Base-by-base conservation (phyloP, 2,329 filamentous ascomycete genomes). In the Orbilia ellipsospora region DNA sequence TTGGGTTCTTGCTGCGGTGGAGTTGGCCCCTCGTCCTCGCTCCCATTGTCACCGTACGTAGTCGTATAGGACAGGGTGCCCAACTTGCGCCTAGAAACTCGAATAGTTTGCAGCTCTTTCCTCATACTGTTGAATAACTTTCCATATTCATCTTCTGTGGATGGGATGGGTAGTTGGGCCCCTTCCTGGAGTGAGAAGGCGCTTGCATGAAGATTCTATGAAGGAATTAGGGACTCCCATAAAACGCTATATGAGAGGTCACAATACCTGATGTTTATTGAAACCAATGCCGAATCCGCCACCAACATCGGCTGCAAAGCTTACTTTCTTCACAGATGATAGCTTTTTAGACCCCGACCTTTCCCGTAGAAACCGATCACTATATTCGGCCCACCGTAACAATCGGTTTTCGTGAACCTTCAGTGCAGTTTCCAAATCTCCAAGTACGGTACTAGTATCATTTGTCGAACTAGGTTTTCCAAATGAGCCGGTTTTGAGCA, bases 401-500 rank as follows among this genome's bases (percentile, higher is more conserved):
- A 75, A 20, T 36, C 72, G 57, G 15, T 55, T 55, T 31, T 75
- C 59, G 26, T 75, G 72, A 15, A 45, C 26, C 54, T 61, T 75
- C n/a, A 75, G n/a, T 7, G 72, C 42, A 10, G 60, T 75, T 60
- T 80, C 79, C 44, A 80, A 65, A 15, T 67, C 73, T 60, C 72
- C 65, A 6, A 80, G 57, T 16, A 72, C 73, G 13, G 72, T 64
- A 16, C 3, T 16, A 26, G 48, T 64, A 3, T 48, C 67, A 54
- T 57, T 56, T 1, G n/a, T 44, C 10, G 75, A 59, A 26, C 40
- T 16, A 31, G 59, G 12, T 36, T 69, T 75, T 28, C 31, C 54
- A 10, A 78, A 78, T 5, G 77, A 77, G 42, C 73, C 77, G 13
- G 79, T 79, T 56, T 78, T 69, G 4, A 79, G 52, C 18, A 79